These are phyloP conservation scores for Arthrinium phaeospermum DNA, from an alignment of 2,329 filamentous ascomycete genomes.

Conservation along the genomic window DNA sequence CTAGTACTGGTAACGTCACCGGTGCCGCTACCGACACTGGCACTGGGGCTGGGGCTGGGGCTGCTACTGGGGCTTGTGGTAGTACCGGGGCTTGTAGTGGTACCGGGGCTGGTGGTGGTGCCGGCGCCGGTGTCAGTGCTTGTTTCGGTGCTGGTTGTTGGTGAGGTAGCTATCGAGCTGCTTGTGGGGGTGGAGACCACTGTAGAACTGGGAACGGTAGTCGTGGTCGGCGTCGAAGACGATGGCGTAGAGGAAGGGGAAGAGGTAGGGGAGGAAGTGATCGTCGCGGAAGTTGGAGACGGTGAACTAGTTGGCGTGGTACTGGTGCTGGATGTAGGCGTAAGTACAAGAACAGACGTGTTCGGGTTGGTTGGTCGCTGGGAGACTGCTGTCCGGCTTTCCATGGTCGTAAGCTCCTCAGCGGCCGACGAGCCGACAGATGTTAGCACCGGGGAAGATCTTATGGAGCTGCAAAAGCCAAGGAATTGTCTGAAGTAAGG, in stretches of 20 bases:
- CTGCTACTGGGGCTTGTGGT: slow-evolving; percentile 20
- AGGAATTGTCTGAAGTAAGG: too few relatives aligned
- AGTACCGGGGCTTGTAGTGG: background rate
- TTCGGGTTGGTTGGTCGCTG: too few relatives aligned
- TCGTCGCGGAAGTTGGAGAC: slow-evolving; percentile 25
- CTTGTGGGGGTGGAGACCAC: background rate
- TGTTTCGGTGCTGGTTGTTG: background rate
- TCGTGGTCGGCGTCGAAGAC: slow-evolving; percentile 15
- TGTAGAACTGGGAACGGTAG: slow-evolving; percentile 21
- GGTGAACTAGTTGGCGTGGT: slow-evolving; percentile 25
- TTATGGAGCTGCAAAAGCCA: too few relatives aligned
- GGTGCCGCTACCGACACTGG: background rate
- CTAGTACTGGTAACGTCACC: background rate
- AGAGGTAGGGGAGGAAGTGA: slow-evolving; percentile 20
- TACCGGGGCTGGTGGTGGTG: slow-evolving; percentile 13
- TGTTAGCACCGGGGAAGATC: too few relatives aligned
- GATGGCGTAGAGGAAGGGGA: slow-evolving; percentile 13
- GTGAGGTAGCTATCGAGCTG: background rate
- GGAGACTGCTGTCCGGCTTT: too few relatives aligned
- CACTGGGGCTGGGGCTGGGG: slow-evolving; percentile 12
- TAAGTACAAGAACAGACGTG: slow-evolving; percentile 14
- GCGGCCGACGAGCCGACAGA: too few relatives aligned
- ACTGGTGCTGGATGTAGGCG: slow-evolving; percentile 25
- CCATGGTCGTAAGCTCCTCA: too few relatives aligned
- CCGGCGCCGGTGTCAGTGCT: background rate